Evolutionary conservation across 208 protist genomes (phyloP).

Genomic region (Leishmania arabica): DNA sequence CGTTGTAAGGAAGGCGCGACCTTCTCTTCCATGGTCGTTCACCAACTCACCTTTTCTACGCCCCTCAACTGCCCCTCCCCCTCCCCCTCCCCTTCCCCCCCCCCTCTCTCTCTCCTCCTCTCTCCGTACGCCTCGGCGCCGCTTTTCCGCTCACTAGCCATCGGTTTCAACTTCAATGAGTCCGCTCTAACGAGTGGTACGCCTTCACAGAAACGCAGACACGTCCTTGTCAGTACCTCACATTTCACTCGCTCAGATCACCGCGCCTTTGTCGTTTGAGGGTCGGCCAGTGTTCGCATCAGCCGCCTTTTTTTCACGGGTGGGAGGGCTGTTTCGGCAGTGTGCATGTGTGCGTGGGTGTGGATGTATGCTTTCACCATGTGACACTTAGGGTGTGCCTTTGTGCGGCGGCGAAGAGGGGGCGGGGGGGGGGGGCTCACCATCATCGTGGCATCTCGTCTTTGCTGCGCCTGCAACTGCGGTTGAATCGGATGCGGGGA

Average conservation of each 20-base stretch:
- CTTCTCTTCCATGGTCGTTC: neutral
- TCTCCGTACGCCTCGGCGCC: neutral
- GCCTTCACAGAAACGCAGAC: neutral
- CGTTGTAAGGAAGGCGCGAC: neutral
- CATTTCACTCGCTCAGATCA: neutral
- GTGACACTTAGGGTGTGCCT: neutral
- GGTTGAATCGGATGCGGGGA: neutral
- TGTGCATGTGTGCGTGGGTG: neutral
- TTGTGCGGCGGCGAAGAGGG: neutral
- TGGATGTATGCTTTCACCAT: neutral
- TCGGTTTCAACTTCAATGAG: neutral
- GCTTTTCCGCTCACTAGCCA: neutral
- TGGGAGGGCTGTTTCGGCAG: neutral
- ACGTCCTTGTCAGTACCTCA: neutral
- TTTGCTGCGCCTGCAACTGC: neutral
- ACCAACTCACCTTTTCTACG: neutral
- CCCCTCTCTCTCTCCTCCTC: neutral
- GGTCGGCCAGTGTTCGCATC: too few species aligned
- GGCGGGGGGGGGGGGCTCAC: neutral
- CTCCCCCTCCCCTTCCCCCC: too few species aligned
- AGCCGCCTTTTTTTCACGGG: too few species aligned
- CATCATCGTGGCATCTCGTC: neutral
- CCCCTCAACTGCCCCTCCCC: too few species aligned
- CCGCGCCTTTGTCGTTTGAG: neutral
- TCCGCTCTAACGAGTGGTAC: too few species aligned